Base-by-base conservation (phyloP, 1,284 basidiomycete species). In the Fistulina hepatica region DNA sequence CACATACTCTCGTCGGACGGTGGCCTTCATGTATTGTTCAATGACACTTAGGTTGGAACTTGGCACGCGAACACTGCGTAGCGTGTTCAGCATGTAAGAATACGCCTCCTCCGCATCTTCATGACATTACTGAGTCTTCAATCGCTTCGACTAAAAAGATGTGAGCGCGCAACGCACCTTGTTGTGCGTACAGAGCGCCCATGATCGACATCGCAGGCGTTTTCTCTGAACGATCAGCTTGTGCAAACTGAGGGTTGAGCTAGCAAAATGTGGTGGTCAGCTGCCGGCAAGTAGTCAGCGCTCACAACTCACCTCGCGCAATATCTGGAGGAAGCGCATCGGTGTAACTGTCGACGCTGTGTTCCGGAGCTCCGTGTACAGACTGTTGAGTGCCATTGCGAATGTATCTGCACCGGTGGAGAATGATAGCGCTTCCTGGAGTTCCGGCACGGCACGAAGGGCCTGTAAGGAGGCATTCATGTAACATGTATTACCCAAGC, bases 91-190 rank as follows among this genome's bases (percentile, higher is more conserved):
- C 44, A 97, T 76, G 40, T 84, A 76, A 2, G 74, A 76, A 73
- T 88, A 97, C 44, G 89, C 95, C 58, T 98, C 94, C 54, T 97
- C 94, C 10, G 94, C 94, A 55, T 98, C 94, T 89, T 43, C 22
- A 34, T n/a, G n/a, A n/a, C n/a, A n/a, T n/a, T n/a, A n/a, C n/a
- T n/a, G n/a, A n/a, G n/a, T n/a, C n/a, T n/a, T n/a, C n/a, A n/a
- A n/a, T n/a, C n/a, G n/a, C n/a, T n/a, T n/a, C n/a, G n/a, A 34
- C 7, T 32, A 24, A 15, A 13, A 21, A 28, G 21, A 8, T 11
- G 13, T n/a, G 26, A 12, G 11, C 38, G 19, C 5, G 11, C 11
- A 16, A 42, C 52, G 19, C 43, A 81, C 84, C 85, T 69, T 97
- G 94, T 58, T 97, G 94, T 2, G 92, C 81, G 51, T 78, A 94